Conservation (phyloP, 1,139 yeast species). For the Candida smagusa region DNA sequence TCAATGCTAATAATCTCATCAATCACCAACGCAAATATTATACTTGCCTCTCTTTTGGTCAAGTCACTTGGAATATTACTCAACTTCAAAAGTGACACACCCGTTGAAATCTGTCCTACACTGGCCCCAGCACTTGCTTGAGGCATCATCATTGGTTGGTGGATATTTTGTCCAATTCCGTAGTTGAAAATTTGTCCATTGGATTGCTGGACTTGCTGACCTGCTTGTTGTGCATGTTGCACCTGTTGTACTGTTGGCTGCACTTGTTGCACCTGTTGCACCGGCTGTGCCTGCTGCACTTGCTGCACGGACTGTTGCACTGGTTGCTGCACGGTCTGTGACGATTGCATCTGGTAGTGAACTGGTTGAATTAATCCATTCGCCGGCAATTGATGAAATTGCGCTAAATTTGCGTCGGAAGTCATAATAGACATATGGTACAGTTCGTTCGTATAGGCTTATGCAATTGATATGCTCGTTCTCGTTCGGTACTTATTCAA, state of each 20-base stretch:
- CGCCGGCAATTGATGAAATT: slow-evolving; percentile 9
- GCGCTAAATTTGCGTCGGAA: slow-evolving; percentile 18
- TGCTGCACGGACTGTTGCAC: background rate
- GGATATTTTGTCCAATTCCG: background rate
- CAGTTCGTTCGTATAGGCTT: background rate
- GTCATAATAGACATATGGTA: slow-evolving; percentile 17
- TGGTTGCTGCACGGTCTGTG: slow-evolving; percentile 1
- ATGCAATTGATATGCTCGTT: background rate
- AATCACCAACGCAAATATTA: slow-evolving; percentile 75
- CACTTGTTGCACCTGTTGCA: background rate
- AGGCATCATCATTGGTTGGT: slow-evolving; percentile 3
- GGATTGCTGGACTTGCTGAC: slow-evolving; percentile 1
- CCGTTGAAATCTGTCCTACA: slow-evolving; percentile 2
- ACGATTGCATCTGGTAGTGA: slow-evolving; percentile 6
- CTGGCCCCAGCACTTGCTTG: slow-evolving; percentile 3
- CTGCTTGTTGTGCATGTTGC: slow-evolving; percentile 4
- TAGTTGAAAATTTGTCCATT: background rate
- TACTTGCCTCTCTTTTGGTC: slow-evolving; percentile 69
- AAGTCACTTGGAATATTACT: slow-evolving; percentile 72
- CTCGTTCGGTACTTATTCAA: background rate
- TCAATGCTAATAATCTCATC: slow-evolving; percentile 66
- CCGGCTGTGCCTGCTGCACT: background rate
- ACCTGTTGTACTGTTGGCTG: background rate
- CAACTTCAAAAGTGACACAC: slow-evolving; percentile 31
- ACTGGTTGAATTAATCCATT: background rate